Evolutionary conservation across 345 rosid genomes (phyloP).

Genomic region (Moricandia arvensis): DNA sequence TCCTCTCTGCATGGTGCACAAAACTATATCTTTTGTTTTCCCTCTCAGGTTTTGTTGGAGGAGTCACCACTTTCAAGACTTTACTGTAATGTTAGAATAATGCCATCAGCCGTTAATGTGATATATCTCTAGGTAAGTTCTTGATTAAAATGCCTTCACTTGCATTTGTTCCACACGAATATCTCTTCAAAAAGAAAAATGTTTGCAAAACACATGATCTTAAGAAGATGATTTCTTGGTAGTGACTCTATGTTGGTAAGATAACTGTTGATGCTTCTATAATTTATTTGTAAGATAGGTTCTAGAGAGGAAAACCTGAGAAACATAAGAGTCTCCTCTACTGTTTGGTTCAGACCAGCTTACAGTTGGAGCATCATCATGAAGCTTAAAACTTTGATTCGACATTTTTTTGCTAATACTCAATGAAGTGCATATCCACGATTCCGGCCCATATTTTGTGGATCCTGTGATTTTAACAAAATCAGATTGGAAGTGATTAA

Average conservation of each 20-base stretch:
- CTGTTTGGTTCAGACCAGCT: slow-evolving; percentile 95
- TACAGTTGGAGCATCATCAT: slow-evolving; percentile 76
- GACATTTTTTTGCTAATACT: slow-evolving; percentile 82
- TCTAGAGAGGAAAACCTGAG: slow-evolving; percentile 55
- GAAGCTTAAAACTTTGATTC: slow-evolving; percentile 73
- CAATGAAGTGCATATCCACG: slow-evolving; percentile 89
- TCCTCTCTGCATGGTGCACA: slow-evolving; percentile 89
- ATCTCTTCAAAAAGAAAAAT: no score
- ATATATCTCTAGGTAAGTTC: slow-evolving; percentile 75
- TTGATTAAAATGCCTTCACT: slow-evolving; percentile 91
- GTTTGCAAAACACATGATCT: not conserved
- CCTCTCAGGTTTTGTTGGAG: slow-evolving; percentile 80
- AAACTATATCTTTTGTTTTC: slow-evolving; percentile 83
- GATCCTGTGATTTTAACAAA: slow-evolving; percentile 55
- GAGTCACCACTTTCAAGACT: slow-evolving; percentile 74
- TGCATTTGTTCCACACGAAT: slow-evolving; percentile 29
- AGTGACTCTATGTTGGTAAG: not conserved
- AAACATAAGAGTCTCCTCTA: slow-evolving; percentile 60
- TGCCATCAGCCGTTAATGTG: slow-evolving; percentile 65
- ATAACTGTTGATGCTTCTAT: slow-evolving; percentile 1
- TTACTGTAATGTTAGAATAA: slow-evolving; percentile 81
- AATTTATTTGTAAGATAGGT: slow-evolving; percentile 5
- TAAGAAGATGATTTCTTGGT: not conserved
- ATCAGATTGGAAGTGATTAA: slow-evolving; percentile 4
- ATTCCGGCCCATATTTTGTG: slow-evolving; percentile 58